Conservation (phyloP, 2,329 filamentous ascomycete species). For the Fusarium anguioides region DNA sequence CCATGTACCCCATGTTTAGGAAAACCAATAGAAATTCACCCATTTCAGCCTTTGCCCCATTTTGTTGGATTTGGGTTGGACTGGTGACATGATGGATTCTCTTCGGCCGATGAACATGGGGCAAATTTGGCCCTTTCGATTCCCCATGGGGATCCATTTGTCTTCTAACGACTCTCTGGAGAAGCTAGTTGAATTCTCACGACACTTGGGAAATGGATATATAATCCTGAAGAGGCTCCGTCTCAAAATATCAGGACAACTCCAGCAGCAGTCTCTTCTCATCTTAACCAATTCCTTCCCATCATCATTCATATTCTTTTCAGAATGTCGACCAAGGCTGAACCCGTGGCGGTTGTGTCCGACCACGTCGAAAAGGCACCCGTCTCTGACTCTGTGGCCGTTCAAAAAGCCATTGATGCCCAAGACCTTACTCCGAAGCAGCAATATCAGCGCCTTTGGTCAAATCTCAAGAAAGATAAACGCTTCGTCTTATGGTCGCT, state of each 20-base stretch:
- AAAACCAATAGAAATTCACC: conserved; percentile 17
- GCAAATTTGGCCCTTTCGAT: not conserved
- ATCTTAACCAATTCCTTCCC: not conserved
- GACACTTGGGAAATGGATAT: not conserved
- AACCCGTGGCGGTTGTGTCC: conserved; percentile 2
- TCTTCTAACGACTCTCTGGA: not conserved
- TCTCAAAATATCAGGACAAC: accelerated
- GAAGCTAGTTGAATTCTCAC: not conserved
- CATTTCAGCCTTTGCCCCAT: not conserved
- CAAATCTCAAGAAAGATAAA: conserved; percentile 46
- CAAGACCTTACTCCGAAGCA: conserved; percentile 42
- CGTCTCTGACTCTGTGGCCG: not conserved
- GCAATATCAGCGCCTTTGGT: conserved; percentile 45
- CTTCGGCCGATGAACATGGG: not conserved
- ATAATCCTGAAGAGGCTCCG: not conserved
- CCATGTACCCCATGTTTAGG: accelerated
- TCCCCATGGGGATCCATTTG: conserved; percentile 6
- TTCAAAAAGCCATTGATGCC: conserved; percentile 21
- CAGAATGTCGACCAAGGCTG: conserved; percentile 8
- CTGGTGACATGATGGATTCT: not conserved
- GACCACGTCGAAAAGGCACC: conserved; percentile 16
- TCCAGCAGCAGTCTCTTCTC: not conserved
- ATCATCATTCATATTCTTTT: not conserved
- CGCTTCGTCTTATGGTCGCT: conserved; percentile 45
- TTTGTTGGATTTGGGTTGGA: not conserved